These are phyloP conservation scores for Ottelia alismoides DNA, from an alignment of 106 monocot genomes.

Conservation along the genomic window DNA sequence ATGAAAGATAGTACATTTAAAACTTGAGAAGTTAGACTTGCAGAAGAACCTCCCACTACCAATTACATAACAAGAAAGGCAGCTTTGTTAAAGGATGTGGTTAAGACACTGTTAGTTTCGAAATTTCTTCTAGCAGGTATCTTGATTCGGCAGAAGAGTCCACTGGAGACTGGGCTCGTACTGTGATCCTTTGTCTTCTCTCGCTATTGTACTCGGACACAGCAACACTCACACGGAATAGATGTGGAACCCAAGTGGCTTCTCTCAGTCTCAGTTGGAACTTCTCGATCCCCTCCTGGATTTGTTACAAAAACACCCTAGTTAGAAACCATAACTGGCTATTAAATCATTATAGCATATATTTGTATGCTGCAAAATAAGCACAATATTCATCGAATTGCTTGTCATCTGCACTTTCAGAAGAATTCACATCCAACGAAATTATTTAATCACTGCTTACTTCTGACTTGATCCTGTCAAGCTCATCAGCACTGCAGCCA, in stretches of 20 bases:
- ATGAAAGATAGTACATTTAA: too few species aligned
- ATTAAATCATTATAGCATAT: too few species aligned
- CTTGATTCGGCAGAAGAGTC: constrained; percentile 62
- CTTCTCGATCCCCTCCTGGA: constrained; percentile 68
- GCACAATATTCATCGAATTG: not conserved
- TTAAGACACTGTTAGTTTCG: constrained; percentile 43
- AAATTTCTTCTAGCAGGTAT: constrained; percentile 70
- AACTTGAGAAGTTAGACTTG: too few species aligned
- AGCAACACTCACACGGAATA: constrained; percentile 63
- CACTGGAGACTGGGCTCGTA: constrained; percentile 39
- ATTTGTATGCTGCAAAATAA: not conserved
- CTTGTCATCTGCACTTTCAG: not conserved
- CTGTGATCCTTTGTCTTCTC: constrained; percentile 78
- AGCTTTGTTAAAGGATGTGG: too few species aligned
- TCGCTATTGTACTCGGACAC: constrained; percentile 72
- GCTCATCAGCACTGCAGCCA: constrained; percentile 90
- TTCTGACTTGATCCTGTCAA: constrained; percentile 67
- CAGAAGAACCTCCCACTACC: too few species aligned
- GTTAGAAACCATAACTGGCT: not conserved
- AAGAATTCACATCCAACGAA: too few species aligned
- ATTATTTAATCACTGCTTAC: constrained; percentile 21
- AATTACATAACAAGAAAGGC: too few species aligned
- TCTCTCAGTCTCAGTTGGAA: constrained; percentile 68
- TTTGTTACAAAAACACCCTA: not conserved
- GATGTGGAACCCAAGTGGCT: constrained; percentile 70